These are phyloP conservation scores for Euphorbia tirucalli DNA, from an alignment of 345 rosid genomes.

Conservation along the genomic window DNA sequence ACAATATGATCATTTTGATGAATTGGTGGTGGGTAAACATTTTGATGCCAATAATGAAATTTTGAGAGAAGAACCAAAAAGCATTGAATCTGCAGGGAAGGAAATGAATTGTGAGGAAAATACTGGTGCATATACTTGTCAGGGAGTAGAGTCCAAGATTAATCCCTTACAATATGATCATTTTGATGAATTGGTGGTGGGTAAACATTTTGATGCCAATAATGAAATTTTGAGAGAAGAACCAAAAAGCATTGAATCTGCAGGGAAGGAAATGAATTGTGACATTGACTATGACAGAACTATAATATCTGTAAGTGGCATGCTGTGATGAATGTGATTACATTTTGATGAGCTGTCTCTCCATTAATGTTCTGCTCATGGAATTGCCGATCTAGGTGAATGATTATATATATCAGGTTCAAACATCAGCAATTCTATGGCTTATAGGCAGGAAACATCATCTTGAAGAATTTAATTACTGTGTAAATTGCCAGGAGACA, in stretches of 20 bases:
- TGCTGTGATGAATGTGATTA: background rate
- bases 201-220: slow-evolving; percentile 28
- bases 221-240: slow-evolving; percentile 26
- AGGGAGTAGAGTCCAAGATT: too few species aligned
- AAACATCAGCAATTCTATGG: background rate
- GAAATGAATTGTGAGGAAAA: slow-evolving; percentile 30
- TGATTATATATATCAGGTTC: background rate
- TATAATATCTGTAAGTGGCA: slow-evolving; percentile 30
- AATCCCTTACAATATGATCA: slow-evolving; percentile 39
- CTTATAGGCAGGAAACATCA: too few species aligned
- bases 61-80: slow-evolving; percentile 27
- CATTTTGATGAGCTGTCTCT: background rate
- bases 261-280: slow-evolving; percentile 30
- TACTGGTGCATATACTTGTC: too few species aligned
- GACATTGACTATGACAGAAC: slow-evolving; percentile 28
- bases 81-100: slow-evolving; percentile 25
- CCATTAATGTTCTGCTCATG: background rate
- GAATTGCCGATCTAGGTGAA: background rate
- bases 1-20: slow-evolving; percentile 35
- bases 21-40: slow-evolving; percentile 32
- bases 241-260: slow-evolving; percentile 29
- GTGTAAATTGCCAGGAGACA: background rate
- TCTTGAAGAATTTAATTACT: too few species aligned
- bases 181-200: slow-evolving; percentile 28
- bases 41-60: slow-evolving; percentile 28